Base-by-base conservation (phyloP, 1,284 basidiomycete species). In the Rhodotorula sp. region DNA sequence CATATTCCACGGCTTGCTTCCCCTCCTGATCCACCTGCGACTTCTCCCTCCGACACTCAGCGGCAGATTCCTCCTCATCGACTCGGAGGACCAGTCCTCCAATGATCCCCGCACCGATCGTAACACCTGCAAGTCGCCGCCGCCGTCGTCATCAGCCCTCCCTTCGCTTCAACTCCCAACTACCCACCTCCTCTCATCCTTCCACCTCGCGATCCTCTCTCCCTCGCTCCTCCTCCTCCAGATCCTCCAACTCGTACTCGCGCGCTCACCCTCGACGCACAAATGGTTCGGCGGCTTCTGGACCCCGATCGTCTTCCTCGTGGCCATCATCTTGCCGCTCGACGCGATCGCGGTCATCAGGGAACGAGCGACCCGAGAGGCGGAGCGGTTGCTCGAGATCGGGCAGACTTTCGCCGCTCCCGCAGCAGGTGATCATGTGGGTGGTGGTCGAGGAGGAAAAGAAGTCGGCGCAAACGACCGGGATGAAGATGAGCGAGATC, bases 161-260 rank as follows among this genome's bases (percentile, higher is more conserved):
- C 18, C 22, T 24, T 51, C 22, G 51, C 44, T 33, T 14, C 29
- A 7, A 10, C 4, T 24, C 33, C 44, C 17, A 17, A 18, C 15
- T 22, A 14, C 45, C 24, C 33, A 33, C 33, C 30, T 14, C 63
- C 51, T 59, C 22, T 24, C 7, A 33, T 8, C 18, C 12, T 26
- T 37, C 33, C 12, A 51, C 30, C 57, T 45, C 45, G 30, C 51
- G 7, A 12, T 62, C 61, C 7, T 37, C 3, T 26, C 49, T 3
- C 30, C 6, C 20, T 42, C 56, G 44, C 6, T 53, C 45, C 44
- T 46, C 44, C 60, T 61, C 24, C 6, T 55, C 7, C 65, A 66
- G 42, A 24, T n/a, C 24, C n/a, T 57, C 3, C 45, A 56, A 29
- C 44, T 49, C 46, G 17, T 62, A 26, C 65, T 66, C 44, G 51